Conservation (phyloP, 1,284 basidiomycete species). For the Ceratobasidium sp. region DNA sequence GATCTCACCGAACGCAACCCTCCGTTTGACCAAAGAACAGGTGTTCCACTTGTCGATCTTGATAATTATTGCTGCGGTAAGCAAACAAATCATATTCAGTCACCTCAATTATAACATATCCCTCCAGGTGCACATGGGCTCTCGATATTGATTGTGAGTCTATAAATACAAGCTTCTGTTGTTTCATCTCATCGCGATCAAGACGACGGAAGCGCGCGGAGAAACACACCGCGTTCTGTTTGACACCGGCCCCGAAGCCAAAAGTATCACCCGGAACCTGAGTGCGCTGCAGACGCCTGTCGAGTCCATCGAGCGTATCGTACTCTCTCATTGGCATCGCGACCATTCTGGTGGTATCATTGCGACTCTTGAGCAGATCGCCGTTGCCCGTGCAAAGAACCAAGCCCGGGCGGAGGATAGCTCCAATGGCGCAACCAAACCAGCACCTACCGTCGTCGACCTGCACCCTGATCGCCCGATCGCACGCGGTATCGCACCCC, state of each 20-base stretch:
- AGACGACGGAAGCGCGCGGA: conserved; percentile 58
- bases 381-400: conserved; percentile 29
- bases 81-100: conserved; percentile 44
- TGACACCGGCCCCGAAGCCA: conserved; percentile 84
- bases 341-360: conserved; percentile 76
- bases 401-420: conserved; percentile 44
- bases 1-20: conserved; percentile 69
- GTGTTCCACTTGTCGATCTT: conserved; percentile 76
- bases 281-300: conserved; percentile 70
- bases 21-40: conserved; percentile 66
- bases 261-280: conserved; percentile 77
- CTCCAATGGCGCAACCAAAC: background rate
- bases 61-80: conserved; percentile 82
- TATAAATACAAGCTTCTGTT: background rate
- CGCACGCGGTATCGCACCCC: conserved; percentile 78
- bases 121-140: conserved; percentile 83
- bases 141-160: conserved; percentile 76
- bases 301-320: conserved; percentile 70
- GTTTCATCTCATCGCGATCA: background rate
- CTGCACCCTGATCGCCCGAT: conserved; percentile 81
- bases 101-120: background rate
- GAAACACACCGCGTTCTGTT: conserved; percentile 73
- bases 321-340: conserved; percentile 86
- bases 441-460: conserved; percentile 69
- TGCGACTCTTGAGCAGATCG: conserved; percentile 70